Conservation (phyloP, 2,329 filamentous ascomycete genomes). For the Talaromyces sp. region DNA sequence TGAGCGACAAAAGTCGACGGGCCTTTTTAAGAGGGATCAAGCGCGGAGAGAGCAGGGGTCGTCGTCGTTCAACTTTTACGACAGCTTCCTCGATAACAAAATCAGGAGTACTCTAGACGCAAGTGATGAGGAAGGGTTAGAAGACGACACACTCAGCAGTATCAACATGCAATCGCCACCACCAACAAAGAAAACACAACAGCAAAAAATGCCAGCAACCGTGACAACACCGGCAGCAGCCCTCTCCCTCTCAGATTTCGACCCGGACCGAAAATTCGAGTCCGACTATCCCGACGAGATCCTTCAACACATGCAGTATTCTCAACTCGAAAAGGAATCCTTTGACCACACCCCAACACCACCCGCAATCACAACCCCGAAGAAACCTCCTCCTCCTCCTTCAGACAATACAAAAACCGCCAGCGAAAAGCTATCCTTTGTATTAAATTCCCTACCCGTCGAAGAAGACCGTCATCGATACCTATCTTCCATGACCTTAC, state of each 20-base stretch:
- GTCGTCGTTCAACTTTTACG: not conserved
- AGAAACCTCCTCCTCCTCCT: not conserved
- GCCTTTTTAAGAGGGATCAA: constrained; percentile 2
- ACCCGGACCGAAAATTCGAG: constrained; percentile 29
- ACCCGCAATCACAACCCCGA: not conserved
- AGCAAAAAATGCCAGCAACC: constrained; percentile 1
- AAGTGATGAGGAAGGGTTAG: constrained; percentile 18
- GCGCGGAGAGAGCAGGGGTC: not conserved
- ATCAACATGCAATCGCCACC: constrained; percentile 25
- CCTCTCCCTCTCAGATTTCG: constrained; percentile 17
- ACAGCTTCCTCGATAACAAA: not conserved
- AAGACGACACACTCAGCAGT: constrained; percentile 17
- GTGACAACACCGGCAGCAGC: constrained; percentile 20
- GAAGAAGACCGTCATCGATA: constrained; percentile 42
- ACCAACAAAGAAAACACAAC: constrained; percentile 8
- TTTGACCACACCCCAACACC: constrained; percentile 42
- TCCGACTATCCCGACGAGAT: constrained; percentile 45
- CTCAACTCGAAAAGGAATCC: constrained; percentile 44
- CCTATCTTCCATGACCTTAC: constrained; percentile 47
- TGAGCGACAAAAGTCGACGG: constrained; percentile 3
- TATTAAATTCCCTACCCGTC: constrained; percentile 26
- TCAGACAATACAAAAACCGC: constrained; percentile 14
- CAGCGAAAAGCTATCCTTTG: constrained; percentile 31
- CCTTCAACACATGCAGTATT: constrained; percentile 43
- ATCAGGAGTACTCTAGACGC: constrained; percentile 4